Conservation (phyloP, 2,329 filamentous ascomycete species). For the Diplodia seriata region DNA sequence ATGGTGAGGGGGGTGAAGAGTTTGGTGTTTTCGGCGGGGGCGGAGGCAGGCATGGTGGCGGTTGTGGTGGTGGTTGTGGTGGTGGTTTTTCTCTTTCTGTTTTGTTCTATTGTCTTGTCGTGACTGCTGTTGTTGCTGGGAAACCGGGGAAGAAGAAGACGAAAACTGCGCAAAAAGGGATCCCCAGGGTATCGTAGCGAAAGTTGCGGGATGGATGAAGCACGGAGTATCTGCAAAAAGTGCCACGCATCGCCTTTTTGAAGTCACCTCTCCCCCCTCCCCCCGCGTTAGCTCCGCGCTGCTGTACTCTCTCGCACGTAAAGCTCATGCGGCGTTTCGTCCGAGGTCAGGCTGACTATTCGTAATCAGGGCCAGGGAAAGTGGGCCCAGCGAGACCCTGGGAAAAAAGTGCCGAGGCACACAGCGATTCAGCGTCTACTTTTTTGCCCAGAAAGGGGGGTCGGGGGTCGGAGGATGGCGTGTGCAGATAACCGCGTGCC, state of each 20-base stretch:
- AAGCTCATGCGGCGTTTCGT: conserved; percentile 1
- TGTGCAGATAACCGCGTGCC: background rate
- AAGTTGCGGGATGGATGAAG: too few species aligned
- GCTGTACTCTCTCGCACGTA: background rate
- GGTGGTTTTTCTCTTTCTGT: background rate
- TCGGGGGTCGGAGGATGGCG: background rate
- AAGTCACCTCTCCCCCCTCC: background rate
- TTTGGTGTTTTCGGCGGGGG: conserved; percentile 21
- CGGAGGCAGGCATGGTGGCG: background rate
- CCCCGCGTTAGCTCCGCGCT: background rate
- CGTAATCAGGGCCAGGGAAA: conserved; percentile 6
- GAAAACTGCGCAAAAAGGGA: background rate
- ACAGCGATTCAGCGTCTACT: background rate
- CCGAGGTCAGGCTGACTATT: conserved; percentile 3
- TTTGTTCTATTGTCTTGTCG: too few species aligned
- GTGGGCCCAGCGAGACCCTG: background rate
- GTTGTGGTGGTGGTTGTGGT: background rate
- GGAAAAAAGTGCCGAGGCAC: conserved; percentile 21
- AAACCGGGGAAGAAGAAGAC: background rate
- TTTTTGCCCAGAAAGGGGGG: background rate
- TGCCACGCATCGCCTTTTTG: background rate
- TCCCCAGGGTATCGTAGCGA: background rate
- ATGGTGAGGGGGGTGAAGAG: conserved; percentile 41
- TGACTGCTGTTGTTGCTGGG: too few species aligned
- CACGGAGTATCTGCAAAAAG: too few species aligned